Evolutionary conservation across 768 basidiomycete species (phyloP).

Genomic region (Terana coerulea): DNA sequence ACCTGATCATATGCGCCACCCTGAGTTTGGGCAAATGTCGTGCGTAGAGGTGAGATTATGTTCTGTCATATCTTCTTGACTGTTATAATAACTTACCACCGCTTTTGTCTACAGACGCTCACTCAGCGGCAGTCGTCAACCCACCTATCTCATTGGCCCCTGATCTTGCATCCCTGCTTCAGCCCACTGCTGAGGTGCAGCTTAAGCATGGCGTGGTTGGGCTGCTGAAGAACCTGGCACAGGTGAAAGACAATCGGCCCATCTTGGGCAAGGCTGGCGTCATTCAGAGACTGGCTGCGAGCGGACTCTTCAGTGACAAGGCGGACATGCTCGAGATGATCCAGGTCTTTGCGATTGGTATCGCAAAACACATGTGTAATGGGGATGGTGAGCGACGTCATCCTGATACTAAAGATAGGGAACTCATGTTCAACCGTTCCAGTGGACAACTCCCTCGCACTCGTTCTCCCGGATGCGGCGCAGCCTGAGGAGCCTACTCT

Average conservation of each 20-base stretch:
- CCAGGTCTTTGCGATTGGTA: conserved; percentile 83
- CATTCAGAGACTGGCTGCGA: conserved; percentile 55
- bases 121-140: conserved; percentile 49
- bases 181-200: conserved; percentile 67
- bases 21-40: conserved; percentile 81
- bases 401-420: background rate
- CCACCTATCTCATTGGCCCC: conserved; percentile 57
- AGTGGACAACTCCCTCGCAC: conserved; percentile 44
- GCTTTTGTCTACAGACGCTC: conserved; percentile 40
- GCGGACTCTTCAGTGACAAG: conserved; percentile 66
- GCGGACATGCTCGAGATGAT: conserved; percentile 84
- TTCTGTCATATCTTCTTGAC: background rate
- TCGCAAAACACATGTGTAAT: conserved; percentile 85
- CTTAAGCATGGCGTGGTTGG: conserved; percentile 88
- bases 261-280: conserved; percentile 60
- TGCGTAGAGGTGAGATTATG: conserved; percentile 57
- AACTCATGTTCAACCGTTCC: conserved; percentile 1
- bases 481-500: conserved; percentile 39
- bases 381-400: conserved; percentile 52
- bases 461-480: conserved; percentile 46
- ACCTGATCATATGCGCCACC: conserved; percentile 79
- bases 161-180: conserved; percentile 57
- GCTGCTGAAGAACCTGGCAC: conserved; percentile 80
- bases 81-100: background rate
- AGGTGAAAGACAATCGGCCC: conserved; percentile 53